Conservation (phyloP, 2,329 filamentous ascomycete species). For the Alternaria dauci region DNA sequence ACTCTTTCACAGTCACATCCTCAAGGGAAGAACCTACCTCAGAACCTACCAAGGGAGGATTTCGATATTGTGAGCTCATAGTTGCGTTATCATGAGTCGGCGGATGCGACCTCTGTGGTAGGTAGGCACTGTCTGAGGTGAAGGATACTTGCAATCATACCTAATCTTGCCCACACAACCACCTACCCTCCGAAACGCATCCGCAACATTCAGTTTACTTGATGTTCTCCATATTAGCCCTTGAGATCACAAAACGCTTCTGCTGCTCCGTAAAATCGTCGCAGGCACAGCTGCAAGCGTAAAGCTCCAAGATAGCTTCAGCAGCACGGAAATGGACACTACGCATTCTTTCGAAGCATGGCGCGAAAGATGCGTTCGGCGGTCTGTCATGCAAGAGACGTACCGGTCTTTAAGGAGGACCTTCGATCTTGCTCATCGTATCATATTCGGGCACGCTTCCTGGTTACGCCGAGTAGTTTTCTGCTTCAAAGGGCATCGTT, state of each 20-base stretch:
- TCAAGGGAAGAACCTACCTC: background rate
- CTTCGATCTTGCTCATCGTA: slow-evolving; percentile 1
- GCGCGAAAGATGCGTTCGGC: background rate
- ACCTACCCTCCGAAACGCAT: background rate
- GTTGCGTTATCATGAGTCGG: background rate
- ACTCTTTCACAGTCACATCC: background rate
- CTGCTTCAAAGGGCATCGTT: slow-evolving; percentile 8
- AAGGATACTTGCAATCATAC: too few relatives aligned
- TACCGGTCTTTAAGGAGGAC: slow-evolving; percentile 2
- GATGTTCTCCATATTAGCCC: too few relatives aligned
- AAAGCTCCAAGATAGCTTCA: background rate
- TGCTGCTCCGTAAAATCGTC: background rate
- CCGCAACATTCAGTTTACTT: background rate
- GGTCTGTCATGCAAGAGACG: background rate
- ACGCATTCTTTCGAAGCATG: background rate
- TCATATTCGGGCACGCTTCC: slow-evolving; percentile 3
- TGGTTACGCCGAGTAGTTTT: slow-evolving; percentile 9
- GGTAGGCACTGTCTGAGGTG: background rate
- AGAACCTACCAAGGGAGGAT: background rate
- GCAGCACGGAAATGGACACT: slow-evolving; percentile 1
- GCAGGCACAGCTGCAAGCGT: background rate
- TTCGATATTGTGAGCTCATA: background rate
- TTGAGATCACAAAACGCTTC: background rate
- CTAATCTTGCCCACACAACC: background rate
- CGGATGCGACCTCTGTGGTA: background rate